A percentile compares a stretch with the other conserved stretches of the same genome.
Evolutionary conservation across 139 green algal genomes (phyloP).

Genomic region (Gonium pectorale): DNA sequence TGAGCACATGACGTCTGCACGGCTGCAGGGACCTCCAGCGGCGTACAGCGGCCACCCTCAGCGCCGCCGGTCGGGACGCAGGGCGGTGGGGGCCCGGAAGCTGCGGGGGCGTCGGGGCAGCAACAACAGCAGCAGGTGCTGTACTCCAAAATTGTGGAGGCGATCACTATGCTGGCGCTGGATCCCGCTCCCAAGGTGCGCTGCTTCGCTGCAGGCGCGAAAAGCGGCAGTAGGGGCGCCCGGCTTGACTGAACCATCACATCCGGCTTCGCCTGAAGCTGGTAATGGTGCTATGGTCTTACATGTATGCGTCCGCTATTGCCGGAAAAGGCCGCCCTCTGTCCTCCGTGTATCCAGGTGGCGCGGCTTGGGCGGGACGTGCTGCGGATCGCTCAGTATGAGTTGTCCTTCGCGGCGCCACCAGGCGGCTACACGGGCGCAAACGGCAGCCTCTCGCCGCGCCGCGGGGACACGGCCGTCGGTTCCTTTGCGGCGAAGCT

Average conservation of each 20-base stretch:
- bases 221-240: too few relatives aligned
- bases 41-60: background rate
- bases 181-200: conserved; percentile 72
- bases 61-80: background rate
- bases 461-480: background rate
- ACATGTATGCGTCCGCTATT: too few relatives aligned
- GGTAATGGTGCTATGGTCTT: too few relatives aligned
- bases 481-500: conserved; percentile 45
- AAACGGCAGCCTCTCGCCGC: conserved; percentile 26
- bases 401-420: conserved; percentile 55
- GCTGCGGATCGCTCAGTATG: conserved; percentile 68
- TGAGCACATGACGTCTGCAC: too few relatives aligned
- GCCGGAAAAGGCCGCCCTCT: too few relatives aligned
- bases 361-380: conserved; percentile 67
- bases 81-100: background rate
- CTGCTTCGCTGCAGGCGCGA: too few relatives aligned
- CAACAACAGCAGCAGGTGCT: conserved; percentile 27
- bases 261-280: too few relatives aligned
- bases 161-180: conserved; percentile 78
- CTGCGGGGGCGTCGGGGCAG: conserved; percentile 26
- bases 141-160: conserved; percentile 55
- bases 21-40: background rate
- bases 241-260: too few relatives aligned
- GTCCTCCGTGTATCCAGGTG: conserved; percentile 64
- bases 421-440: background rate